These are phyloP conservation scores for Suhomyces bokatorum DNA, from an alignment of 1,139 yeast genomes.

Conservation along the genomic window DNA sequence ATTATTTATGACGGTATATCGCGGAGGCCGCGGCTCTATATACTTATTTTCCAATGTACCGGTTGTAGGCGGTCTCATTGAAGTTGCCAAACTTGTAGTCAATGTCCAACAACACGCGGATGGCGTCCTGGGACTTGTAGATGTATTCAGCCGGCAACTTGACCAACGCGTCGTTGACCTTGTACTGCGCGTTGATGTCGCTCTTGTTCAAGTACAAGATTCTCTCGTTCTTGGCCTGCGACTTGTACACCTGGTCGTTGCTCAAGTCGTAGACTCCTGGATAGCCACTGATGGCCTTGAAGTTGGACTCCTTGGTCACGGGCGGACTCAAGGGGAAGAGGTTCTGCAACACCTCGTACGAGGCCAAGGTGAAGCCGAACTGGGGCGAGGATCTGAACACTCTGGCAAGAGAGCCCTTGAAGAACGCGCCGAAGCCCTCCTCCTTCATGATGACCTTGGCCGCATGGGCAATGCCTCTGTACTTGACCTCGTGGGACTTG, in stretches of 20 bases:
- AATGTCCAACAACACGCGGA: conserved; percentile 60
- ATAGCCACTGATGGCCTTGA: conserved; percentile 47
- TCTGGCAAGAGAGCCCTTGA: conserved; percentile 96
- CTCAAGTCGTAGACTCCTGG: conserved; percentile 51
- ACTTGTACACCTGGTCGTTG: conserved; percentile 47
- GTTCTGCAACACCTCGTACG: conserved; percentile 77
- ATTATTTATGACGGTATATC: background rate
- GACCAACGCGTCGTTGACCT: conserved; percentile 39
- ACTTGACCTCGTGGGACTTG: conserved; percentile 72
- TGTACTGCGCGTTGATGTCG: conserved; percentile 14
- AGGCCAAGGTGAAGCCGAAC: conserved; percentile 95
- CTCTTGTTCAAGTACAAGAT: conserved; percentile 39
- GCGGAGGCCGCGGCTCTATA: background rate
- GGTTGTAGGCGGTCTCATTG: conserved; percentile 51
- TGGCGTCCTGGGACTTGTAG: conserved; percentile 62
- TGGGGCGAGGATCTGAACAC: conserved; percentile 95
- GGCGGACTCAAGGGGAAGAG: conserved; percentile 50
- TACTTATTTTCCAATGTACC: conserved; percentile 40
- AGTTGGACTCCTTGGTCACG: conserved; percentile 45
- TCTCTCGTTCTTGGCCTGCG: conserved; percentile 37
- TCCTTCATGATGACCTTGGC: conserved; percentile 70
- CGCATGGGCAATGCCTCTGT: conserved; percentile 77
- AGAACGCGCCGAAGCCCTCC: conserved; percentile 78
- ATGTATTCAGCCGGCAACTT: conserved; percentile 52
- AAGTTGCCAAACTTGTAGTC: conserved; percentile 64